Evolutionary conservation across 495 filamentous ascomycete genomes (phyloP), one percentile per base, ranked within the genome.

Genomic region (Parathielavia hyrcaniae): DNA sequence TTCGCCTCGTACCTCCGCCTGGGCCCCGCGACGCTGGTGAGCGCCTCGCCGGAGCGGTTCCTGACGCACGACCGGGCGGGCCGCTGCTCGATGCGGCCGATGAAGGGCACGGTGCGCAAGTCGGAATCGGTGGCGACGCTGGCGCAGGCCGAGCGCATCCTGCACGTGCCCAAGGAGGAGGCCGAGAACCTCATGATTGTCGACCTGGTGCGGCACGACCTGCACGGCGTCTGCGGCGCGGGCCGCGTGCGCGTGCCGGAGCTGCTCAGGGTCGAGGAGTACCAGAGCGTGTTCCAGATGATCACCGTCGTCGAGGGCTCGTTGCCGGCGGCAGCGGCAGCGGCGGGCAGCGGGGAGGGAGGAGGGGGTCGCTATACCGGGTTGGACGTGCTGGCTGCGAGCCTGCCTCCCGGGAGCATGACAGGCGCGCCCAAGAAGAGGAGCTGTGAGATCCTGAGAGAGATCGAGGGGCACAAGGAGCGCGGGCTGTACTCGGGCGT

Each of bases 151-250:
- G 82, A 81, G 40, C 69, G 69, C 40, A 81, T 91, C 58, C 80
- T 96, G 5, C 77, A 84, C 50, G 79, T 86, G 1, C 84, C 86
- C 13, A 98, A 98, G 67, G 93, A 97, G 66, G 86, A 85, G 64
- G 91, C 93, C 13, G 93, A 98, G 73, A 97, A 97, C 65, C 81
- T 98, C 8, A 98, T 98, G 93, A 97, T 98, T 59, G 90, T 96
- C 1, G 93, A 97, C 73, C 77, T 98, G 7, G 90, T 96, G 32
- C 80, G 92, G 0, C 92, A 97, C 67, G 93, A 98, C 70, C 76
- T 98, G 20, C 88, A 92, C 69, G 82, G 84, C 38, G 84, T 95
- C 35, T 86, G 85, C 55, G 86, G 87, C 6, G 77, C 85, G 5
- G 86, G 85, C 0, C 79, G 83, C 52, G 88, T 96, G 0, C 68